These are phyloP conservation scores for Chalciporus piperatus DNA, from an alignment of 768 basidiomycete genomes.

Conservation along the genomic window DNA sequence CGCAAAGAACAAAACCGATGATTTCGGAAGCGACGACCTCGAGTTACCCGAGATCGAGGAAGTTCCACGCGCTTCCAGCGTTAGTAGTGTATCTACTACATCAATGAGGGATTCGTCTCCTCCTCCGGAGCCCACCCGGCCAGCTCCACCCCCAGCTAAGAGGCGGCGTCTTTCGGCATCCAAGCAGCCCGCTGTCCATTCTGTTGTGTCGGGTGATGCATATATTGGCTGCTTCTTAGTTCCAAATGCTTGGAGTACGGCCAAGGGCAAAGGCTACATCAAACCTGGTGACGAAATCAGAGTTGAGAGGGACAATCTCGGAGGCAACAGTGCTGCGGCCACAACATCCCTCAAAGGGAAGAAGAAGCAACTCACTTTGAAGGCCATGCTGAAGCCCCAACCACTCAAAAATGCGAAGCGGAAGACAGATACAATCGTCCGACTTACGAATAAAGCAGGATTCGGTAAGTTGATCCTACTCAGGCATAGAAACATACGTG, in stretches of 20 bases:
- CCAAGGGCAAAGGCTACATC: conserved; percentile 68
- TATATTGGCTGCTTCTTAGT: conserved; percentile 71
- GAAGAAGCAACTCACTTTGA: conserved; percentile 66
- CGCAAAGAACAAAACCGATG: conserved; percentile 34
- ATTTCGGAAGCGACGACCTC: conserved; percentile 33
- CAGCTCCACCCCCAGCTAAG: conserved; percentile 43
- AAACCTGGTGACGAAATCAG: conserved; percentile 58
- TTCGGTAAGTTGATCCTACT: conserved; percentile 48
- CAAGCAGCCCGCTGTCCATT: conserved; percentile 4
- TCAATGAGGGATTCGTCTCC: conserved; percentile 29
- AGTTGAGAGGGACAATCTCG: conserved; percentile 53
- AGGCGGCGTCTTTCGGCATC: conserved; percentile 47
- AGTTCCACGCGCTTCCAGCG: conserved; percentile 39
- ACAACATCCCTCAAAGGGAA: conserved; percentile 31
- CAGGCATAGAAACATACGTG: background rate
- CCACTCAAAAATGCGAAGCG: conserved; percentile 46
- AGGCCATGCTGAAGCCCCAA: conserved; percentile 62
- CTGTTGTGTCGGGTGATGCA: conserved; percentile 24
- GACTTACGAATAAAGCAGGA: conserved; percentile 60
- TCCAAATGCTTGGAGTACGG: conserved; percentile 77
- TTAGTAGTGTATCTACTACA: conserved; percentile 37
- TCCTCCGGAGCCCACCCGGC: conserved; percentile 9
- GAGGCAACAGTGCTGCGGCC: conserved; percentile 25
- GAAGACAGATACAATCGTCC: conserved; percentile 61
- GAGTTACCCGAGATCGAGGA: conserved; percentile 35